Evolutionary conservation across 805 yeast species (phyloP).

Genomic region (Blastobotrys chiropterorum): DNA sequence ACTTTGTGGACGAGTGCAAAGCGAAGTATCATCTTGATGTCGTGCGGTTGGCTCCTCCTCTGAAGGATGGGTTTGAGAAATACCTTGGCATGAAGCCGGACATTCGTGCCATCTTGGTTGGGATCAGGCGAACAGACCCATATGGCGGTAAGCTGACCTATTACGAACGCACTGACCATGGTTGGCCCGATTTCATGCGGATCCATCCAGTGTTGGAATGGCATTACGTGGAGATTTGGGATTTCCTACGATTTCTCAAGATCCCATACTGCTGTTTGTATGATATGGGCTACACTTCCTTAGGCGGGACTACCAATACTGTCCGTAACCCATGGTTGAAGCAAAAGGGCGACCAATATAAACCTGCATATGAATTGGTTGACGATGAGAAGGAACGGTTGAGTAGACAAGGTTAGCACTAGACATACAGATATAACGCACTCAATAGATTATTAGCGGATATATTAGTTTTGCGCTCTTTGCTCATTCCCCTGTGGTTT

Average conservation of each 20-base stretch:
- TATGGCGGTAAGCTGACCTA: constrained; percentile 53
- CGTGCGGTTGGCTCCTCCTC: constrained; percentile 33
- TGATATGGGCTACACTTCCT: constrained; percentile 79
- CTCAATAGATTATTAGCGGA: too few relatives aligned
- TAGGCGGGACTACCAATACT: constrained; percentile 76
- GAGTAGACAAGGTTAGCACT: constrained; percentile 26
- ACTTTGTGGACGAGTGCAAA: constrained; percentile 55
- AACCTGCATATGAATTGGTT: constrained; percentile 38
- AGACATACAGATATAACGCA: not conserved
- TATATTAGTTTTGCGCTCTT: too few relatives aligned
- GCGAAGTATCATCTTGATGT: constrained; percentile 48
- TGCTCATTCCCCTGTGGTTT: too few relatives aligned
- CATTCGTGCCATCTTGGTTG: constrained; percentile 75
- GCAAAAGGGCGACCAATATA: constrained; percentile 29
- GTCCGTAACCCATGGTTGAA: constrained; percentile 59
- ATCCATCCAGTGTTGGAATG: constrained; percentile 87
- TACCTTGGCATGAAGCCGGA: constrained; percentile 49
- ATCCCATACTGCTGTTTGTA: constrained; percentile 71
- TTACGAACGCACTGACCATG: constrained; percentile 73
- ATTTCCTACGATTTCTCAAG: constrained; percentile 52
- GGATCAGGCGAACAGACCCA: constrained; percentile 85
- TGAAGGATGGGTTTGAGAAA: constrained; percentile 64
- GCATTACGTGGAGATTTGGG: constrained; percentile 81
- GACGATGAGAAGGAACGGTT: constrained; percentile 57
- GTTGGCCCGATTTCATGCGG: constrained; percentile 86